Percentiles rank a stretch among this genome's conserved stretches.
Conservation (phyloP, 1,284 basidiomycete species). For the Trametes pubescens region DNA sequence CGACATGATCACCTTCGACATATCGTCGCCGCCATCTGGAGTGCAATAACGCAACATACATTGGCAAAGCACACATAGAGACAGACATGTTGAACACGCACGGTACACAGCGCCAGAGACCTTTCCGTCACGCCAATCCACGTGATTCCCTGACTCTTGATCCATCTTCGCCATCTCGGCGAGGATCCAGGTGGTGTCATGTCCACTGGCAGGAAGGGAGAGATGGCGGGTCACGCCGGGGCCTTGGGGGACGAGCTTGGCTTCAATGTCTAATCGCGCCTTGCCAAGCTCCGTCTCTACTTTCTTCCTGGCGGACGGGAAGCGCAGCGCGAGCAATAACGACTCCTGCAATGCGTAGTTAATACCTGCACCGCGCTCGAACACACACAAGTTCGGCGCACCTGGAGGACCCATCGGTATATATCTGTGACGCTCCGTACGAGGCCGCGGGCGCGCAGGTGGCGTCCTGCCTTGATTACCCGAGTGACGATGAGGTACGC, state of each 20-base stretch:
- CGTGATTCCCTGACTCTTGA: constrained; percentile 52
- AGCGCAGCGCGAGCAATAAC: constrained; percentile 66
- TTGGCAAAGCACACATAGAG: neutral
- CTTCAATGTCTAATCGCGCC: constrained; percentile 70
- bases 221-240: constrained; percentile 69
- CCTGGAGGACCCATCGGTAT: constrained; percentile 66
- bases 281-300: constrained; percentile 77
- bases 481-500: constrained; percentile 67
- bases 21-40: constrained; percentile 84
- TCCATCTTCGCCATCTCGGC: constrained; percentile 86
- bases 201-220: constrained; percentile 72
- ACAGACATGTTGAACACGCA: constrained; percentile 49
- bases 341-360: constrained; percentile 52
- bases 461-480: constrained; percentile 63
- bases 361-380: neutral
- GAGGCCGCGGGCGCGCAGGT: constrained; percentile 80
- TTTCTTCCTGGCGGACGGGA: constrained; percentile 75
- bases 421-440: constrained; percentile 57
- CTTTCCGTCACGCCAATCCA: constrained; percentile 79
- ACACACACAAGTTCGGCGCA: constrained; percentile 40
- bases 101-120: constrained; percentile 91
- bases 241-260: constrained; percentile 72
- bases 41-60: constrained; percentile 15
- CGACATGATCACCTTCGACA: constrained; percentile 75
- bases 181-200: constrained; percentile 79